These are phyloP conservation scores for Mytilinidion resinicola DNA, from an alignment of 495 filamentous ascomycete species.

Conservation along the genomic window DNA sequence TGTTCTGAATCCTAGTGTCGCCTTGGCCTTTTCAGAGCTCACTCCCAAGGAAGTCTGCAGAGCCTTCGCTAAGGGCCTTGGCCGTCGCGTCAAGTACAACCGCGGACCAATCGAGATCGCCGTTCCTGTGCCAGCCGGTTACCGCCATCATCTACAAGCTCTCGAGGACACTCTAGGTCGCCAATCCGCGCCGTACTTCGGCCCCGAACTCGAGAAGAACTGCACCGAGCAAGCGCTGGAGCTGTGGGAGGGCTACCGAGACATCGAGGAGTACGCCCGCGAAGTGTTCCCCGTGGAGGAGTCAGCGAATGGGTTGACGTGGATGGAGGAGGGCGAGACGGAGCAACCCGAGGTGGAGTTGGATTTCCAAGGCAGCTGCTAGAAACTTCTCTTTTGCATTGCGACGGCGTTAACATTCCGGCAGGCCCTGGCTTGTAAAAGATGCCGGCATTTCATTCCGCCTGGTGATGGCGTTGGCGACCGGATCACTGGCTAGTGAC, in stretches of 20 bases:
- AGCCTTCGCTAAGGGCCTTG: slow-evolving; percentile 70
- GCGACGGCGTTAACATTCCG: slow-evolving; percentile 7
- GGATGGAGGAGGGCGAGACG: slow-evolving; percentile 63
- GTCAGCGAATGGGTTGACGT: slow-evolving; percentile 82
- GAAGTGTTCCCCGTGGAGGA: slow-evolving; percentile 95
- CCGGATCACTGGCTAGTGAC: not conserved
- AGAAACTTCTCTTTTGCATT: slow-evolving; percentile 10
- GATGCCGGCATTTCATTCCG: not conserved
- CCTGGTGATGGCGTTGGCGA: slow-evolving; percentile 3
- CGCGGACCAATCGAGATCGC: slow-evolving; percentile 73
- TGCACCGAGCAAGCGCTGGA: slow-evolving; percentile 66
- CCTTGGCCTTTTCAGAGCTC: slow-evolving; percentile 85
- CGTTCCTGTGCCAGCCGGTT: slow-evolving; percentile 80
- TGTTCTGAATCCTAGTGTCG: slow-evolving; percentile 52
- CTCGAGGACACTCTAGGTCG: slow-evolving; percentile 58
- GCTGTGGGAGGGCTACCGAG: slow-evolving; percentile 85
- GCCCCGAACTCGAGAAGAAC: slow-evolving; percentile 52
- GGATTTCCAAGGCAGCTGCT: slow-evolving; percentile 26
- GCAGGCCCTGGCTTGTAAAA: slow-evolving; percentile 6
- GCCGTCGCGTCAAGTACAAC: slow-evolving; percentile 69
- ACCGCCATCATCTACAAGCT: slow-evolving; percentile 78
- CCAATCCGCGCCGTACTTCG: slow-evolving; percentile 62
- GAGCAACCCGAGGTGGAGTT: slow-evolving; percentile 20
- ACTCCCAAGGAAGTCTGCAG: slow-evolving; percentile 75
- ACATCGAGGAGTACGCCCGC: slow-evolving; percentile 90